A percentile compares a stretch with the other conserved stretches of the same genome.
Conservation (phyloP, 1,284 basidiomycete genomes). For the Tremellales sp. region DNA sequence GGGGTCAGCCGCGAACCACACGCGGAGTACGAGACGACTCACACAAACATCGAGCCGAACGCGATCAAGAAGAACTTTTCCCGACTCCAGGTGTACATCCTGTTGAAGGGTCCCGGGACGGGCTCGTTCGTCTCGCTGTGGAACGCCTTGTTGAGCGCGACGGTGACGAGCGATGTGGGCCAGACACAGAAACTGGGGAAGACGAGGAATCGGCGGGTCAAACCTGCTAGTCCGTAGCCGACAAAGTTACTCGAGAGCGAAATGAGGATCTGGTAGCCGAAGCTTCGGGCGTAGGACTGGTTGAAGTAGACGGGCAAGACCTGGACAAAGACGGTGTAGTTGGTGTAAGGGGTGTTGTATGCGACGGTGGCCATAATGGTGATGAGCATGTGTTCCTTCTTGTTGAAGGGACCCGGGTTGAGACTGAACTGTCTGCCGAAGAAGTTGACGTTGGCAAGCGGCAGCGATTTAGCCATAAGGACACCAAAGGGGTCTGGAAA, state of each 20-base stretch:
- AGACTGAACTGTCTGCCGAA: slow-evolving; percentile 20
- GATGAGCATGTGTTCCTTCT: slow-evolving; percentile 43
- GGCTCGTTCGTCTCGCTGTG: slow-evolving; percentile 44
- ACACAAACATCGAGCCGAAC: slow-evolving; percentile 41
- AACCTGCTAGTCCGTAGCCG: slow-evolving; percentile 54
- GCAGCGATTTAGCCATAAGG: slow-evolving; percentile 19
- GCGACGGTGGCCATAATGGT: slow-evolving; percentile 50
- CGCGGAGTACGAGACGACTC: slow-evolving; percentile 1
- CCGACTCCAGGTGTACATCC: slow-evolving; percentile 42
- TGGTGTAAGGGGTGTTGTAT: slow-evolving; percentile 44
- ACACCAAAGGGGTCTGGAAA: slow-evolving; percentile 30
- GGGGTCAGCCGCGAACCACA: background rate
- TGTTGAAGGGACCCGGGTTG: slow-evolving; percentile 54
- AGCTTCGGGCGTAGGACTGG: slow-evolving; percentile 40
- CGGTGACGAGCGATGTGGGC: slow-evolving; percentile 50
- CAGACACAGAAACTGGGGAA: slow-evolving; percentile 51
- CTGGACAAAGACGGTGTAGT: slow-evolving; percentile 44
- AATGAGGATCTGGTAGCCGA: slow-evolving; percentile 48
- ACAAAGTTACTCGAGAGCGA: slow-evolving; percentile 52
- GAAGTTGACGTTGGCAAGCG: slow-evolving; percentile 19
- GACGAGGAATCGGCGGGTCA: slow-evolving; percentile 52
- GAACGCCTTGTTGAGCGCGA: slow-evolving; percentile 51
- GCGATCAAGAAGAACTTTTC: slow-evolving; percentile 44
- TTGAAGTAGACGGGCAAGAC: slow-evolving; percentile 42
- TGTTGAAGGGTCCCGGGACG: slow-evolving; percentile 41